Evolutionary conservation across 129 eudicot species (phyloP).

Genomic region (Saposhnikovia divaricata): DNA sequence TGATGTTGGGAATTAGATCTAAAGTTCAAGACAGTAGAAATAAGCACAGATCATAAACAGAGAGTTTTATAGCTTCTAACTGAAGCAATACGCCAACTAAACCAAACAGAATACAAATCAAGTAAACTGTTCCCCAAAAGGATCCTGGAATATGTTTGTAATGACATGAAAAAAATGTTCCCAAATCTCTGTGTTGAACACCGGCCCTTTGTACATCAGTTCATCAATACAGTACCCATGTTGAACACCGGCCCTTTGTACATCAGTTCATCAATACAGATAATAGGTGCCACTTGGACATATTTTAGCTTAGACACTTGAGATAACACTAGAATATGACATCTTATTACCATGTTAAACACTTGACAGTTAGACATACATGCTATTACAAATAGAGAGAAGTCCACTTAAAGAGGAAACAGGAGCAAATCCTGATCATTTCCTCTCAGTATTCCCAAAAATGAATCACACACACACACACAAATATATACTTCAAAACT

Average conservation of each 20-base stretch:
- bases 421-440: background rate
- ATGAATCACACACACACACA: background rate
- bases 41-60: background rate
- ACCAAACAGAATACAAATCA: background rate
- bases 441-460: background rate
- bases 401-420: background rate
- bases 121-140: too few species aligned
- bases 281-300: background rate
- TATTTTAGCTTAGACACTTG: too few species aligned
- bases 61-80: background rate
- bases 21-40: background rate
- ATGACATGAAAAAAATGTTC: too few species aligned
- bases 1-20: background rate
- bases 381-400: background rate
- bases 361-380: background rate
- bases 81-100: too few species aligned
- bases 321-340: background rate
- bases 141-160: too few species aligned
- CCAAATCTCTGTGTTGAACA: too few species aligned
- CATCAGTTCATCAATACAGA: background rate
- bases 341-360: background rate
- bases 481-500: background rate
- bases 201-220: too few species aligned
- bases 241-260: background rate
- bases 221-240: background rate